These are phyloP conservation scores for Colletotrichum karsti DNA, from an alignment of 2,329 filamentous ascomycete species.

Conservation along the genomic window DNA sequence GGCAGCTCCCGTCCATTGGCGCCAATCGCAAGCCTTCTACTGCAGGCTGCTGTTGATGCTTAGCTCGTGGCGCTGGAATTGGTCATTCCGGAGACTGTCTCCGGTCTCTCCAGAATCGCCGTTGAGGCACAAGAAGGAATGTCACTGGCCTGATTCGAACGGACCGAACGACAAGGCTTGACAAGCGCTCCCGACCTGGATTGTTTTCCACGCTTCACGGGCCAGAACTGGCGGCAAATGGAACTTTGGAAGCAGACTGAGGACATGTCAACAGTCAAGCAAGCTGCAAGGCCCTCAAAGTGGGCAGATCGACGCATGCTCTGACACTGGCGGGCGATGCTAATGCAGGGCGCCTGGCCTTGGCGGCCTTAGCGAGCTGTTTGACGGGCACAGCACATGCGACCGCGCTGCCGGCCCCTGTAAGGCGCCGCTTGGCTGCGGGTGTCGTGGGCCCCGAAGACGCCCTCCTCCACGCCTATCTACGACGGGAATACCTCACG, in stretches of 20 bases:
- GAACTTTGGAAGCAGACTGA: no score
- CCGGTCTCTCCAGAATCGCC: slow-evolving; percentile 1
- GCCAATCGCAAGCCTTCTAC: not conserved
- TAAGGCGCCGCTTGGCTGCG: not conserved
- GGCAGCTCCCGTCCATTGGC: slow-evolving; percentile 8
- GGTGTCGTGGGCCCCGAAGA: slow-evolving; percentile 7
- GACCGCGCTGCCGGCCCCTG: not conserved
- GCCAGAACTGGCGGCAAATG: not conserved
- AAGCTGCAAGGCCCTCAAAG: not conserved
- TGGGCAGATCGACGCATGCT: slow-evolving; percentile 20
- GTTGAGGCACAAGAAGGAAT: not conserved
- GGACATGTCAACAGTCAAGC: no score
- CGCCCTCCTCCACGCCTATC: not conserved
- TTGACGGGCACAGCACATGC: slow-evolving; percentile 21
- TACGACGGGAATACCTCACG: no score
- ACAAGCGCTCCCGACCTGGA: not conserved
- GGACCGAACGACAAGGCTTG: not conserved
- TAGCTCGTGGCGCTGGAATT: slow-evolving; percentile 8
- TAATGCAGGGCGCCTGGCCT: slow-evolving; percentile 27
- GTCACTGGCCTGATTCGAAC: slow-evolving; percentile 9
- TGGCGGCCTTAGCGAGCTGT: slow-evolving; percentile 22
- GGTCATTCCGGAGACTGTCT: slow-evolving; percentile 14
- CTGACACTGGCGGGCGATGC: slow-evolving; percentile 20
- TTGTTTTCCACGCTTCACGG: not conserved
- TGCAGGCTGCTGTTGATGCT: not conserved